phyloP scores from a whole-genome alignment of 2,329 filamentous ascomycete species.

The Colletotrichum liaoningense region DNA sequence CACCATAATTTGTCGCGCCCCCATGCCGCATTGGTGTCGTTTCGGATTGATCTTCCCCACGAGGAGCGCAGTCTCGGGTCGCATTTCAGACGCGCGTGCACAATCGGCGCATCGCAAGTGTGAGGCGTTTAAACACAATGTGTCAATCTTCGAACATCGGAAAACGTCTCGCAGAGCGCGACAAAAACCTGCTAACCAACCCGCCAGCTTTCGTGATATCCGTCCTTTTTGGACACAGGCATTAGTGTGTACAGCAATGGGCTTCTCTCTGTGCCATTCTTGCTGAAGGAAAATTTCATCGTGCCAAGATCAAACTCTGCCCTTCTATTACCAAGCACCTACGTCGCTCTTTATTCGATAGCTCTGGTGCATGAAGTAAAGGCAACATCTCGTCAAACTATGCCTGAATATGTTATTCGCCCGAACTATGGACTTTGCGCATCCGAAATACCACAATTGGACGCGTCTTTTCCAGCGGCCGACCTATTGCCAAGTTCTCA shows the following conservation, averaged over 20 bases:
- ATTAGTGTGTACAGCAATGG: slow-evolving; percentile 71
- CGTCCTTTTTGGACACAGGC: slow-evolving; percentile 47
- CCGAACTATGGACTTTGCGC: background rate
- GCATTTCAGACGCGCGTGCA: background rate
- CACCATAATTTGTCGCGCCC: background rate
- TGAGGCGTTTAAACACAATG: background rate
- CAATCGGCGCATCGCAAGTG: slow-evolving; percentile 8
- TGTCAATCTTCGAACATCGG: background rate
- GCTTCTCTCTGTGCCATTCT: slow-evolving; percentile 60
- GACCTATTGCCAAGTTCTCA: background rate
- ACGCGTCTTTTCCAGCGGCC: background rate
- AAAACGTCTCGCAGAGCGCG: background rate
- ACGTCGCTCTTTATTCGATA: slow-evolving; percentile 42
- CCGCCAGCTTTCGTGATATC: background rate
- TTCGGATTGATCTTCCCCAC: slow-evolving; percentile 2
- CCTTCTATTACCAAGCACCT: slow-evolving; percentile 71
- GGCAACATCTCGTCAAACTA: slow-evolving; percentile 52
- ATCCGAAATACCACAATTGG: background rate
- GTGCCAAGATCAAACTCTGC: slow-evolving; percentile 64
- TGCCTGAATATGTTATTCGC: too few species aligned
- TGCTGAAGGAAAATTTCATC: slow-evolving; percentile 67
- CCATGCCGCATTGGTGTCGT: slow-evolving; percentile 15
- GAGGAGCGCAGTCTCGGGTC: background rate
- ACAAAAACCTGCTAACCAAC: background rate
- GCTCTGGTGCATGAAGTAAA: slow-evolving; percentile 66